Evolutionary conservation across 768 basidiomycete species (phyloP), one percentile per base, ranked within the genome.

Genomic region (Leccinum pellstonianum): DNA sequence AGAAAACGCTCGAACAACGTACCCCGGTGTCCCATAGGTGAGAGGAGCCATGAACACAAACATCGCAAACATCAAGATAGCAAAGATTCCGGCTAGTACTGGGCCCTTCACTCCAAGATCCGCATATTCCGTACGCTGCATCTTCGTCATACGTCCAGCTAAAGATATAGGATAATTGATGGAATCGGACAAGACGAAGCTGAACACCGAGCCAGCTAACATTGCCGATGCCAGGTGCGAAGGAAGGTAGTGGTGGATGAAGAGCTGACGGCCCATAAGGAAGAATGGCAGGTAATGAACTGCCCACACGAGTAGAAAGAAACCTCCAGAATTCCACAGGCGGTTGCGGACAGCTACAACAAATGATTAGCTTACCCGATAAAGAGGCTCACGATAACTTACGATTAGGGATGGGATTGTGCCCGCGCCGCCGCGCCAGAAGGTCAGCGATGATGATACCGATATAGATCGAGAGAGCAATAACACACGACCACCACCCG

Each of bases 231-330:
- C 88, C 46, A 99, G 81, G 71, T 99, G 97, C 1, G 96, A 96
- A 14, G 96, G 96, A 4, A 99, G 87, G 73, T 99, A 99, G 74
- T 97, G 95, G 73, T 99, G 97, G 25, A 99, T 79, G 82, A 99
- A 99, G 47, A 95, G 81, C 69, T 99, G 97, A 41, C 97, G 91
- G 69, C 83, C 89, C 93, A 99, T 96, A 27, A 98, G 81, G 87
- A 93, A 99, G 83, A 98, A 99, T 6, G 97, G 97, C 69, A 90
- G 78, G 77, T 97, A 99, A 73, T 99, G 97, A 57, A 91, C 92
- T 12, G 83, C 88, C 97, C 97, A 99, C 25, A 96, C 84, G 31
- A 95, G 77, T 56, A 95, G 76, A 85, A 99, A 98, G 81, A 98
- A 97, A 21, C 96, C 94, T 25, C 91, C 85, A 50, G 94, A 95